Base-by-base conservation (phyloP, 495 filamentous ascomycete species). In the Staphylotrichum longicolle region DNA sequence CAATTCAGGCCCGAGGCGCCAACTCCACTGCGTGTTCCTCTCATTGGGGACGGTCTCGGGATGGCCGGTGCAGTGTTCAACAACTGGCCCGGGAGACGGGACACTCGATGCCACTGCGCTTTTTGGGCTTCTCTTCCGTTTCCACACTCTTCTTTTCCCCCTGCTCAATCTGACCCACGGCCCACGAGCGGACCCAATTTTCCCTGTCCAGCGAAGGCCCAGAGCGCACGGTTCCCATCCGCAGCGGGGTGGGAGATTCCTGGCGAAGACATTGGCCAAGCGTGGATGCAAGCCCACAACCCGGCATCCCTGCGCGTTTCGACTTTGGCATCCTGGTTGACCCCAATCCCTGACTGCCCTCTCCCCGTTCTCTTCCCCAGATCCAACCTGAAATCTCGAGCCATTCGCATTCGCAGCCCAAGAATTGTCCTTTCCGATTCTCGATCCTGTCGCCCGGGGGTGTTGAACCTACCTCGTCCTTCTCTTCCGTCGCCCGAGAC, bases 71-170 rank as follows among this genome's bases (percentile, higher is more conserved):
- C 20, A 27, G 20, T 27, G 20, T 27, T 27, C 20, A 27, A 27
- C 45, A 35, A 54, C 35, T 37, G 57, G 40, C 46, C 20, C 20
- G 20, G 32, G 46, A 20, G 32, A 39, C 7, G 27, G 32, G 32
- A n/a, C 52, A 15, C 39, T 44, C 37, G 48, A 35, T 60, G 15
- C 33, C 51, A 57, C 55, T 37, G 56, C 55, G 58, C 51, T 62
- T 49, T 57, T 54, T 64, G 57, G 55, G 9, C 2, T 34, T 55
- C 37, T 54, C 50, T 61, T 54, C 46, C 51, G 53, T 63, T 67
- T 65, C 56, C 56, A 58, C 63, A 64, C 65, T 71, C 66, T 61
- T 69, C 67, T 40, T 71, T 63, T 62, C 42, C 44, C 58, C 62
- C 55, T 58, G 54, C 30, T 52, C 33, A 39, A 33, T 60, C 20